phyloP scores from a whole-genome alignment of 2,329 filamentous ascomycete species.

The Penicillium sp. region DNA sequence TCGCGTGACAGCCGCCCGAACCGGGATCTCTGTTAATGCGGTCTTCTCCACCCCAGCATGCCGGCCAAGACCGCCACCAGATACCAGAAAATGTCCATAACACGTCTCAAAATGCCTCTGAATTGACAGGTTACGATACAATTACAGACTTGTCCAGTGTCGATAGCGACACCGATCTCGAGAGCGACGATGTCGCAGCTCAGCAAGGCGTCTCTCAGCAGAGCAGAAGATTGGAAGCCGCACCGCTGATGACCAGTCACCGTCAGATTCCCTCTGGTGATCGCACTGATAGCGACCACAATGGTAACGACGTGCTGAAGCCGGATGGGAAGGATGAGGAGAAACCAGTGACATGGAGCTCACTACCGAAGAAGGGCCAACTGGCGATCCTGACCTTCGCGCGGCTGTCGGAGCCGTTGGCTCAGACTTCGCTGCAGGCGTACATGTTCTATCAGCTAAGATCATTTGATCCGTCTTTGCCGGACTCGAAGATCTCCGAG shows the following conservation, averaged over 20 bases:
- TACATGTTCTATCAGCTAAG: constrained; percentile 90
- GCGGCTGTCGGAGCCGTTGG: constrained; percentile 75
- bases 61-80: constrained; percentile 12
- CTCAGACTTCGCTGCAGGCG: constrained; percentile 70
- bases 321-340: constrained; percentile 23
- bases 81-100: background rate
- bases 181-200: constrained; percentile 21
- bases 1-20: constrained; percentile 6
- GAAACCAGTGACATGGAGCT: constrained; percentile 62
- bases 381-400: constrained; percentile 73
- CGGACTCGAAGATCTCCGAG: constrained; percentile 63
- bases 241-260: constrained; percentile 15
- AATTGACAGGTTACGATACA: background rate
- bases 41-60: constrained; percentile 11
- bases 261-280: constrained; percentile 17
- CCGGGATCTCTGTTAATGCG: constrained; percentile 19
- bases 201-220: constrained; percentile 9
- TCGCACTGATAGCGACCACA: constrained; percentile 17
- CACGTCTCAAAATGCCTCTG: background rate
- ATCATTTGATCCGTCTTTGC: constrained; percentile 62
- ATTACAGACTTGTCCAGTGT: constrained; percentile 6
- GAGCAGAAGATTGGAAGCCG: constrained; percentile 10
- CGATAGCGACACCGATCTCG: constrained; percentile 15
- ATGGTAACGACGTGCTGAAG: constrained; percentile 11
- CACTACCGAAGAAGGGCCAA: constrained; percentile 72